These are phyloP conservation scores for Kazachstania sp. DNA, from an alignment of 1,139 yeast species.

Conservation along the genomic window DNA sequence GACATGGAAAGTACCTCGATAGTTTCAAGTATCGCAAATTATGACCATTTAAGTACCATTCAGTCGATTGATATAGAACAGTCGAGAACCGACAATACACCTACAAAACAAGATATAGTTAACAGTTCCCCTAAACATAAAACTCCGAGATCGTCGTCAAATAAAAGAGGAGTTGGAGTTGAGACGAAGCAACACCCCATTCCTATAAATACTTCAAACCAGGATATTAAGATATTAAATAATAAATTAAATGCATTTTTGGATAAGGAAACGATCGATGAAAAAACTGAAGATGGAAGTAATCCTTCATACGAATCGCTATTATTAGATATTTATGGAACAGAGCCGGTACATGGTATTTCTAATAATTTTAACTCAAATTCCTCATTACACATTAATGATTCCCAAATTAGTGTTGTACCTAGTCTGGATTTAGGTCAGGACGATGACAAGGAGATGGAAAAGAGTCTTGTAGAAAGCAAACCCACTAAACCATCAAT, in stretches of 20 bases:
- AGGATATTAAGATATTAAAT: background rate
- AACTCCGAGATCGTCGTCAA: background rate
- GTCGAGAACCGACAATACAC: background rate
- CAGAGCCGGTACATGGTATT: background rate
- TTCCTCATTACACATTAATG: background rate
- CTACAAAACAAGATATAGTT: background rate
- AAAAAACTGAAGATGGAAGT: background rate
- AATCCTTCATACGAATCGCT: background rate
- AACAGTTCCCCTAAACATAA: too few species aligned
- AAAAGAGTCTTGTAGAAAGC: background rate
- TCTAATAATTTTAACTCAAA: background rate
- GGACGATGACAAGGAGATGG: background rate
- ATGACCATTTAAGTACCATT: constrained; percentile 1
- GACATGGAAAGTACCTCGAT: background rate
- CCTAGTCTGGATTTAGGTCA: constrained; percentile 1
- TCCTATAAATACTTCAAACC: background rate
- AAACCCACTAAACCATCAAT: constrained; percentile 2
- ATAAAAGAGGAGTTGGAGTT: background rate
- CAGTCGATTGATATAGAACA: constrained; percentile 1
- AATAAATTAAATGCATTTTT: background rate
- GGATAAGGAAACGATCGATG: background rate
- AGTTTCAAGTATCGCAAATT: background rate
- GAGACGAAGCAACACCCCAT: background rate
- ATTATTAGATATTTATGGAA: background rate
- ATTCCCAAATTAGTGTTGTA: constrained; percentile 2